Evolutionary conservation across 148 eudicot genomes (phyloP), one percentile per base, ranked within the genome.

Genomic region (Chenopodium quinoa): DNA sequence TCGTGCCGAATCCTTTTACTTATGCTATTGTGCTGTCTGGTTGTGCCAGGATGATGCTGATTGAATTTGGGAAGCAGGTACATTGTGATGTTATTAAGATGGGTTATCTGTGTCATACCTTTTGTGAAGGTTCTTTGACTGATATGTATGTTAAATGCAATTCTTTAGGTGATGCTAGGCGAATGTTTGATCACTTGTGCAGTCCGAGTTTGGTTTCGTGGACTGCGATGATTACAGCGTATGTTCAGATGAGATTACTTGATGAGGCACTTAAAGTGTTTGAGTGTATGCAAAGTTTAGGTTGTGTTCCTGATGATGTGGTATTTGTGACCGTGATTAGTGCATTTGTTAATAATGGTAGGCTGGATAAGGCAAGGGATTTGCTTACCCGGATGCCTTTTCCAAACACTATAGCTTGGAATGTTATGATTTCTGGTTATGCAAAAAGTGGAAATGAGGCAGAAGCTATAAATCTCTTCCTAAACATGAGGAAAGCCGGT

Each of bases 361-460:
- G 90, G 89, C 85, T 93, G 72, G 88, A 86, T 71, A 94, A 89
- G 76, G 98, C 98, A 63, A 82, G 87, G 65, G 50, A 46, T 67
- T 82, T 93, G 82, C 93, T 95, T 85, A 58, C 79, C 50, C 86
- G 81, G 71, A 89, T 95, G 90, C 89, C 88, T 82, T 73, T 75
- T 80, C 94, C 91, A 23, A 88, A 88, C 88, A 87, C 78, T 75
- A 84, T 92, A 37, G 92, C 92, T 4, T 95, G 98, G 97, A 95
- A 95, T 85, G 82, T 93, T 80, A 92, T 93, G 91, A 95, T 95
- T 74, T 93, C 97, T 46, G 97, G 94, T 29, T 91, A 91, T 86
- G 82, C 84, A n/a, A 89, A 91, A 85, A 77, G 82, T 37, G 97
- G 97, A 46, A 52, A 72, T 80, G 91, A 88, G 73, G 75, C 23